Evolutionary conservation across 2,329 filamentous ascomycete species (phyloP).

Genomic region (Colletotrichum cuscutae): DNA sequence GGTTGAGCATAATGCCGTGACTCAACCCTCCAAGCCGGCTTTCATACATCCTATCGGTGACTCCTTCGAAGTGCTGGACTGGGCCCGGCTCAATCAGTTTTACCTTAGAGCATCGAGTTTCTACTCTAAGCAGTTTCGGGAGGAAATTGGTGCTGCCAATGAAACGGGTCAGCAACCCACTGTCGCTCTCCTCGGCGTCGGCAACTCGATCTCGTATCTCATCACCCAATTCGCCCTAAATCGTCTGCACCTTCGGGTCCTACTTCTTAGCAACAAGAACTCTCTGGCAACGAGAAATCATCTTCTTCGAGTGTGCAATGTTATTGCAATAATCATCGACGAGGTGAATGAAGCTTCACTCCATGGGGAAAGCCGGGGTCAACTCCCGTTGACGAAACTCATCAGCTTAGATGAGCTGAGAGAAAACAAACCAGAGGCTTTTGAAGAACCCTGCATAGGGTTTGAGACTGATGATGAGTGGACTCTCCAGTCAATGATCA

Average conservation of each 20-base stretch:
- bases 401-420: background rate
- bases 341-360: slow-evolving; percentile 11
- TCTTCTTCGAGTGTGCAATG: slow-evolving; percentile 12
- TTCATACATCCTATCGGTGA: slow-evolving; percentile 9
- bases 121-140: background rate
- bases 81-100: background rate
- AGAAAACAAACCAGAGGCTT: fast-evolving
- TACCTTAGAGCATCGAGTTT: background rate
- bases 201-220: slow-evolving; percentile 13
- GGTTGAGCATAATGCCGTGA: slow-evolving; percentile 11
- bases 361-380: background rate
- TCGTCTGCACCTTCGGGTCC: background rate
- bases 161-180: slow-evolving; percentile 3
- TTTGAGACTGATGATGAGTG: slow-evolving; percentile 20
- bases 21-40: slow-evolving; percentile 8
- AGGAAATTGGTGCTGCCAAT: background rate
- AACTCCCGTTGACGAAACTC: background rate
- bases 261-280: slow-evolving; percentile 29
- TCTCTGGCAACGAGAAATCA: slow-evolving; percentile 1
- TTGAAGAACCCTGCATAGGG: no score
- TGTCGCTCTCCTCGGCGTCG: slow-evolving; percentile 11
- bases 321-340: background rate
- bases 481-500: slow-evolving; percentile 27
- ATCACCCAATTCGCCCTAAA: slow-evolving; percentile 21
- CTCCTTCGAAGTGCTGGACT: slow-evolving; percentile 9